These are phyloP conservation scores for Lyophyllum semitale DNA, from an alignment of 768 basidiomycete genomes.

Conservation along the genomic window DNA sequence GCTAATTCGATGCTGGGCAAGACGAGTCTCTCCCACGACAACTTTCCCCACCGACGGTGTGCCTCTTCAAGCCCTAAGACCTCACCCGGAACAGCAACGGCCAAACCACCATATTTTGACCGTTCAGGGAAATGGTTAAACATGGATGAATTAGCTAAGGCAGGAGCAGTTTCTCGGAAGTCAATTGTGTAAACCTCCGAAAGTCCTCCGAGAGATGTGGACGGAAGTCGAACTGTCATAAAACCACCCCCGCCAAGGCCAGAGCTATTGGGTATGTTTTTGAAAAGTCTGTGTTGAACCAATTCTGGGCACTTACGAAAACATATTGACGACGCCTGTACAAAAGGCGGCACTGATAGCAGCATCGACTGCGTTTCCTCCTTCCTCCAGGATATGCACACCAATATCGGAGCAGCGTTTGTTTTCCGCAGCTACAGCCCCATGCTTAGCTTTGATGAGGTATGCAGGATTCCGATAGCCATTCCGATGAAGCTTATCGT, in stretches of 20 bases:
- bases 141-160: conserved; percentile 75
- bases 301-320: conserved; percentile 59
- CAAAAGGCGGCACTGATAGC: conserved; percentile 81
- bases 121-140: conserved; percentile 51
- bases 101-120: conserved; percentile 74
- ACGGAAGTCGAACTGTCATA: conserved; percentile 80
- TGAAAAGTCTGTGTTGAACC: neutral
- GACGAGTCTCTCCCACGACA: conserved; percentile 80
- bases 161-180: conserved; percentile 88
- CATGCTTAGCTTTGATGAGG: conserved; percentile 60
- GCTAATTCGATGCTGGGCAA: conserved; percentile 77
- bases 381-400: conserved; percentile 70
- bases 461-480: conserved; percentile 43
- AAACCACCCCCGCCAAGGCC: conserved; percentile 90
- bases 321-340: conserved; percentile 84
- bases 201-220: conserved; percentile 34
- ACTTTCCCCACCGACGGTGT: conserved; percentile 76
- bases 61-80: conserved; percentile 85
- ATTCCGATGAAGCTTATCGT: neutral
- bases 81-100: conserved; percentile 93
- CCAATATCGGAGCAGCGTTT: conserved; percentile 85
- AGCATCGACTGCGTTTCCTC: conserved; percentile 92
- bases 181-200: conserved; percentile 78
- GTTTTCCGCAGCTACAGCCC: conserved; percentile 91
- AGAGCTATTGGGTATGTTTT: conserved; percentile 43